Conservation (phyloP, 2,329 filamentous ascomycete species). For the Colletotrichum scovillei region DNA sequence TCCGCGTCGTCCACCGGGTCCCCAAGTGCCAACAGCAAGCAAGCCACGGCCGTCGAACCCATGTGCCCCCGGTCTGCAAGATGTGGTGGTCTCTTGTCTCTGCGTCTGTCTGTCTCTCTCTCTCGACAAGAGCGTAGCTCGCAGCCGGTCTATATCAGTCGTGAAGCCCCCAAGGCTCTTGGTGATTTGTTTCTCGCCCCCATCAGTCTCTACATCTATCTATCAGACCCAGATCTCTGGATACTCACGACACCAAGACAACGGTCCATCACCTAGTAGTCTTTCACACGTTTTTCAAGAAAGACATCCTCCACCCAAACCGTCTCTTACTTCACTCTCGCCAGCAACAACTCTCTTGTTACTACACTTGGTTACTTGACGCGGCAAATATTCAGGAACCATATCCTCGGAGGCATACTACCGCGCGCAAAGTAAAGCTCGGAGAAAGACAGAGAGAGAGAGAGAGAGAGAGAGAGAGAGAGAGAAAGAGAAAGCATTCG, state of each 20-base stretch:
- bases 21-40: slow-evolving; percentile 24
- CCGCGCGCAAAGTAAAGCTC: not conserved
- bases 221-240: slow-evolving; percentile 19
- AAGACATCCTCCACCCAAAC: not conserved
- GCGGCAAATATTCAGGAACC: not conserved
- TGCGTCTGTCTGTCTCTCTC: not conserved
- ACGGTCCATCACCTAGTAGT: slow-evolving; percentile 6
- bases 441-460: not conserved
- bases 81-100: slow-evolving; percentile 10
- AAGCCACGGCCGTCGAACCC: slow-evolving; percentile 23
- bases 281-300: slow-evolving; percentile 10
- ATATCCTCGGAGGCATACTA: not conserved
- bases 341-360: not conserved
- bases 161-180: slow-evolving; percentile 35
- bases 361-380: not conserved
- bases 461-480: no score
- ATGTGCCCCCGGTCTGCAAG: slow-evolving; percentile 25
- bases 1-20: slow-evolving; percentile 28
- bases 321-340: not conserved
- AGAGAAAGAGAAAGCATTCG: not conserved
- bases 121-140: slow-evolving; percentile 29
- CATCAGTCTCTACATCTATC: slow-evolving; percentile 28
- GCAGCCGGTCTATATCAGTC: slow-evolving; percentile 37
- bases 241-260: not conserved
- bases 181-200: slow-evolving; percentile 30